Percentiles rank a stretch among this genome's conserved stretches.
These are phyloP conservation scores for Rhodotorula babjevae DNA, from an alignment of 768 basidiomycete species.

Conservation along the genomic window DNA sequence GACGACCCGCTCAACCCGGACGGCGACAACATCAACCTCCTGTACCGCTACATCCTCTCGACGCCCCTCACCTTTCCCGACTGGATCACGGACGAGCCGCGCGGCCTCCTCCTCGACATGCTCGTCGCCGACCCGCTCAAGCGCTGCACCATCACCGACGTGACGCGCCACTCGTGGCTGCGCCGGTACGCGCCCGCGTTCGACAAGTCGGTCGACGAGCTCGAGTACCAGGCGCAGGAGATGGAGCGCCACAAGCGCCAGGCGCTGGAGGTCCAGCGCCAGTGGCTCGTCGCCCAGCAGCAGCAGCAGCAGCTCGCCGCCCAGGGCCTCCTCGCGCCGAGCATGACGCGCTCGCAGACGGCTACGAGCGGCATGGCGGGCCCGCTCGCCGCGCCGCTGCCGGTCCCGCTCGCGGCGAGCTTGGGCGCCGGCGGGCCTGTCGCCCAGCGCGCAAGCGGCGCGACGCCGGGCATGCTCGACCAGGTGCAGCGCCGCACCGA, in stretches of 20 bases:
- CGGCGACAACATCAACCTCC: constrained; percentile 96
- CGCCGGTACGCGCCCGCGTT: constrained; percentile 62
- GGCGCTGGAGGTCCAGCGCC: constrained; percentile 55
- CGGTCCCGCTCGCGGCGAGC: neutral
- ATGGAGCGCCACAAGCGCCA: constrained; percentile 77
- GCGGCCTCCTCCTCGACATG: constrained; percentile 82
- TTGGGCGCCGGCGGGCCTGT: neutral
- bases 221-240: constrained; percentile 74
- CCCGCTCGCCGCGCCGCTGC: neutral
- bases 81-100: constrained; percentile 76
- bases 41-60: constrained; percentile 98
- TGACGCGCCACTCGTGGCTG: constrained; percentile 90
- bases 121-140: constrained; percentile 83
- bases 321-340: constrained; percentile 32
- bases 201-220: constrained; percentile 65
- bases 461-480: too few relatives aligned
- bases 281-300: constrained; percentile 53
- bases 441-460: too few relatives aligned
- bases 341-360: constrained; percentile 42
- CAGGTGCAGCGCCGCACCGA: constrained; percentile 12
- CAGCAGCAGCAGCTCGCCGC: constrained; percentile 28
- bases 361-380: constrained; percentile 26
- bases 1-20: constrained; percentile 98
- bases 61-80: constrained; percentile 97
- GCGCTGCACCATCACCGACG: constrained; percentile 66